These are phyloP conservation scores for Isabelozyma pseudorhagii DNA, from an alignment of 805 yeast species.

Conservation along the genomic window DNA sequence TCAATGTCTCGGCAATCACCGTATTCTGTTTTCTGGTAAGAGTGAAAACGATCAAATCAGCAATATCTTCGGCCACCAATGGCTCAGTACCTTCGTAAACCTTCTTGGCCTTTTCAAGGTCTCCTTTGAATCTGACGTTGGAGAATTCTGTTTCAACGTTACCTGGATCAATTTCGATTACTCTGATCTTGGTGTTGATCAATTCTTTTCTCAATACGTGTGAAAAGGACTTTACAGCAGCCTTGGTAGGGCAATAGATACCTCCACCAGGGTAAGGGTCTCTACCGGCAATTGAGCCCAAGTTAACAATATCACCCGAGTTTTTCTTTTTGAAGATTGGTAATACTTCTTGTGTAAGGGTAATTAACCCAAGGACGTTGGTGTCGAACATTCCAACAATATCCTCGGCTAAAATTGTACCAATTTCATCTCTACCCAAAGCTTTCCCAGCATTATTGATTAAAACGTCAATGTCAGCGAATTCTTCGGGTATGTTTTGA, in stretches of 20 bases:
- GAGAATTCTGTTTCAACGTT: conserved; percentile 79
- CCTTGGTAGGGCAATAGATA: conserved; percentile 73
- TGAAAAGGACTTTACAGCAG: conserved; percentile 69
- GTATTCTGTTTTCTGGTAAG: conserved; percentile 67
- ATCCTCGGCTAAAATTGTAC: conserved; percentile 61
- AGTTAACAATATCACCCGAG: conserved; percentile 68
- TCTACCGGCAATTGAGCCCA: conserved; percentile 78
- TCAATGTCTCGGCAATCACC: conserved; percentile 75
- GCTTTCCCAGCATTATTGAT: conserved; percentile 81
- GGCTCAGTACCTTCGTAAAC: conserved; percentile 70
- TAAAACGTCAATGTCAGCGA: conserved; percentile 62
- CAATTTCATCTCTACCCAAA: conserved; percentile 73
- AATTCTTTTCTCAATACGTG: conserved; percentile 73
- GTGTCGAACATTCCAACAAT: conserved; percentile 77
- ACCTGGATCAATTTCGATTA: conserved; percentile 76
- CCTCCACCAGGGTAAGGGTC: conserved; percentile 79
- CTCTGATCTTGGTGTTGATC: conserved; percentile 65
- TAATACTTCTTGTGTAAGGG: conserved; percentile 76
- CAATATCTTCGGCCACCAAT: conserved; percentile 69
- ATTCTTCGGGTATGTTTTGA: conserved; percentile 51
- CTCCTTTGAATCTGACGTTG: conserved; percentile 62
- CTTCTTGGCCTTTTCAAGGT: conserved; percentile 53
- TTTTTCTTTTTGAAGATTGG: conserved; percentile 68
- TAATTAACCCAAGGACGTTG: conserved; percentile 82
- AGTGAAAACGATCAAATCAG: conserved; percentile 68